phyloP scores from a whole-genome alignment of 1,284 basidiomycete species.

The Rhodotorula sp. region DNA sequence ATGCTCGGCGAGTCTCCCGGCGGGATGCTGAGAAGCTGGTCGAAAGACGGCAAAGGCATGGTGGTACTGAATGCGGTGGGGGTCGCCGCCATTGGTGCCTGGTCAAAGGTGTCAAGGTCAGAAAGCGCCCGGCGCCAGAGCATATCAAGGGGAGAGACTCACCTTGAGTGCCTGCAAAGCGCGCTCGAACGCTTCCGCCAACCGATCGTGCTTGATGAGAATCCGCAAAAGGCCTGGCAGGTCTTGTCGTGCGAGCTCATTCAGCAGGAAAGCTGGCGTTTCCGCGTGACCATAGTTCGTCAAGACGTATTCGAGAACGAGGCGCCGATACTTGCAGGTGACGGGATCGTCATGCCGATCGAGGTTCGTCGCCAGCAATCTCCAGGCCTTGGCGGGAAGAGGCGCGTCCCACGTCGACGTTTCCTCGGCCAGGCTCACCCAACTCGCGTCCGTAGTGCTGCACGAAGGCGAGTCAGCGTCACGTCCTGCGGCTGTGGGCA shows the following conservation, averaged over 20 bases:
- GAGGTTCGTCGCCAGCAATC: conserved; percentile 77
- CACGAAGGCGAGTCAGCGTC: conserved; percentile 49
- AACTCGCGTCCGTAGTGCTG: conserved; percentile 66
- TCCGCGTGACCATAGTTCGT: conserved; percentile 61
- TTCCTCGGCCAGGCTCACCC: conserved; percentile 72
- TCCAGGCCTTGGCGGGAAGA: conserved; percentile 76
- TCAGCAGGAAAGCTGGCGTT: conserved; percentile 78
- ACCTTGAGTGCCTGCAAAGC: conserved; percentile 55
- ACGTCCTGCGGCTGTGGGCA: conserved; percentile 49
- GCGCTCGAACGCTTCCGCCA: conserved; percentile 69
- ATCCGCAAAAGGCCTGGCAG: conserved; percentile 74
- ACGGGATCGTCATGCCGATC: conserved; percentile 72
- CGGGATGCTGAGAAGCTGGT: conserved; percentile 73
- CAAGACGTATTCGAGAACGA: conserved; percentile 70
- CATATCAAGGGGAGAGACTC: conserved; percentile 19
- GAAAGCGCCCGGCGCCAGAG: background rate
- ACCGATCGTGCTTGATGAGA: conserved; percentile 70
- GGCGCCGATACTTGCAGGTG: conserved; percentile 63
- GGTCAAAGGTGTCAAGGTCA: conserved; percentile 44
- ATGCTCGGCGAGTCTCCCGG: conserved; percentile 48
- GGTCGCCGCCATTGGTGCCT: conserved; percentile 59
- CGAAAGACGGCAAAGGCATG: conserved; percentile 71
- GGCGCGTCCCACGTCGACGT: conserved; percentile 79
- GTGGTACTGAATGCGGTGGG: conserved; percentile 56
- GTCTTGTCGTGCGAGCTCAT: conserved; percentile 66